Evolutionary conservation across 2,329 filamentous ascomycete species (phyloP).

Genomic region (Curvularia sp.): DNA sequence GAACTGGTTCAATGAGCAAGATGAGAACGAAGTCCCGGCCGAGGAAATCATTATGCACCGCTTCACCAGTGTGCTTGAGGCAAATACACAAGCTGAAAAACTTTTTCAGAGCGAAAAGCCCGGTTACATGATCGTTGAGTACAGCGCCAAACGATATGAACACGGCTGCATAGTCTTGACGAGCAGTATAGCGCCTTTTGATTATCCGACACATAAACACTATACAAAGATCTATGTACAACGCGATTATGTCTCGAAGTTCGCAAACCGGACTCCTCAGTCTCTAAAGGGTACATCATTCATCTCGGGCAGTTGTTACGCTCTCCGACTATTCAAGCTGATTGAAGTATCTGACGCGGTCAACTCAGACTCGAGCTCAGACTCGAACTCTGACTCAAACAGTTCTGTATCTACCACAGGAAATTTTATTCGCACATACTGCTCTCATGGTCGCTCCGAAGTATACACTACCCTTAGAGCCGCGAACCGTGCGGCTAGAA

Average conservation of each 20-base stretch:
- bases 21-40: slow-evolving; percentile 1
- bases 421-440: slow-evolving; percentile 14
- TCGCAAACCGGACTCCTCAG: slow-evolving; percentile 16
- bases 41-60: slow-evolving; percentile 17
- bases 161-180: slow-evolving; percentile 17
- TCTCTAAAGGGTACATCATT: slow-evolving; percentile 14
- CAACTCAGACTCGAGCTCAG: slow-evolving; percentile 12
- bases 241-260: slow-evolving; percentile 21
- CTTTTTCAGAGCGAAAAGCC: slow-evolving; percentile 13
- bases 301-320: slow-evolving; percentile 30
- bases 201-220: slow-evolving; percentile 18
- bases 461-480: slow-evolving; percentile 31
- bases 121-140: slow-evolving; percentile 11
- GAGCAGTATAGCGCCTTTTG: slow-evolving; percentile 16
- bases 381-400: not conserved
- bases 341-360: slow-evolving; percentile 1
- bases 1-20: slow-evolving; percentile 15
- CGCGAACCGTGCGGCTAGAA: slow-evolving; percentile 37
- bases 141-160: slow-evolving; percentile 16
- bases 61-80: slow-evolving; percentile 22
- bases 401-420: not conserved
- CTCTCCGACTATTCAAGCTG: slow-evolving; percentile 32
- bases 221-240: slow-evolving; percentile 30
- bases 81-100: slow-evolving; percentile 27
- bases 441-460: slow-evolving; percentile 23